phyloP scores from a whole-genome alignment of 192 early-diverging fungal species.

The Mortierella antarctica region DNA sequence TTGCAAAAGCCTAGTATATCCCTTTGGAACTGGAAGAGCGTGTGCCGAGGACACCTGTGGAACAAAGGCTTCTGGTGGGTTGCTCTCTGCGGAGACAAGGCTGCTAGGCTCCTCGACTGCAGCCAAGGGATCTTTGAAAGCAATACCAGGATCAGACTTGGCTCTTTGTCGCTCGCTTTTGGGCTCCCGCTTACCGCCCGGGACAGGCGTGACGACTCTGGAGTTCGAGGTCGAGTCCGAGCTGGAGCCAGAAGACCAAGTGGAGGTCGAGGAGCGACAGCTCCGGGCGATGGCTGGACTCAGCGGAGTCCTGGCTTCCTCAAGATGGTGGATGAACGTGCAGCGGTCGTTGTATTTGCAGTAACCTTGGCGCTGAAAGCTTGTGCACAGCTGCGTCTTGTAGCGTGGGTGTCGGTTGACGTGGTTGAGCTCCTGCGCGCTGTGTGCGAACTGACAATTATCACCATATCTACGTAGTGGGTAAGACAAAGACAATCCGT shows the following conservation, averaged over 20 bases:
- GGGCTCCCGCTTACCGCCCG: not conserved
- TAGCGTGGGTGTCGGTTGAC: conserved; percentile 92
- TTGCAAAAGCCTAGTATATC: no score
- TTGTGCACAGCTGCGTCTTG: conserved; percentile 95
- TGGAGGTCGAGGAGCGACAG: not conserved
- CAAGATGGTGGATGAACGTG: conserved; percentile 88
- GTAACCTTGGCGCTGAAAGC: conserved; percentile 86
- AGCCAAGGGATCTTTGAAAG: not conserved
- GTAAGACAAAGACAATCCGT: not conserved
- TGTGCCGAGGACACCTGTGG: no score
- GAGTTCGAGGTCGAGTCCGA: not conserved
- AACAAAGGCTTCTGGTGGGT: no score
- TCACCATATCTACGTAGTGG: conserved; percentile 77
- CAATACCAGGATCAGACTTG: conserved; percentile 13
- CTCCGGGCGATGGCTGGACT: not conserved
- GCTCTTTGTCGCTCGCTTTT: conserved; percentile 8
- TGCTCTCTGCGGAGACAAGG: not conserved
- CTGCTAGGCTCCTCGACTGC: not conserved
- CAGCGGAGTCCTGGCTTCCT: conserved; percentile 56
- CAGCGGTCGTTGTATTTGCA: conserved; percentile 96
- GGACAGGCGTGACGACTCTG: not conserved
- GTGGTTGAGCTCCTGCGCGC: conserved; percentile 76
- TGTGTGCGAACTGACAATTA: conserved; percentile 97
- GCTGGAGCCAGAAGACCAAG: not conserved
- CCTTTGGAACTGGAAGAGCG: no score